Base-by-base conservation (phyloP, 495 filamentous ascomycete genomes). In the Lasiosphaeria hispida region DNA sequence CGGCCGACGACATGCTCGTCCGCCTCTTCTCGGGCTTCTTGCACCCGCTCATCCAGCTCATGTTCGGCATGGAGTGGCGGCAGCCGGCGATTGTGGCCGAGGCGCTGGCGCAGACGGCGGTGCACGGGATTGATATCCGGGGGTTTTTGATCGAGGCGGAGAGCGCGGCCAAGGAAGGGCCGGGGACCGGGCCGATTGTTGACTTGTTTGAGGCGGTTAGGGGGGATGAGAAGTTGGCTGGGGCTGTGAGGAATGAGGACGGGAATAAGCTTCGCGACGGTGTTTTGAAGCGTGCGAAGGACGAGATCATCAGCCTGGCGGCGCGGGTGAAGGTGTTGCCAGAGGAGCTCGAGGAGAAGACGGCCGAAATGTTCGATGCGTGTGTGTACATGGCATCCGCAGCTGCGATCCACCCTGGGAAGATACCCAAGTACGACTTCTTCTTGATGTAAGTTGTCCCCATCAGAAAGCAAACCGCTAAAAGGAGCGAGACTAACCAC, bases 41-140 rank as follows among this genome's bases (percentile, higher is more conserved):
- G 2, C 91, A 96, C 65, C 89, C 90, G 8, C 58, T 93, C 7
- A 96, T 96, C 61, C 90, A 96, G 61, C 79, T 96, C 10, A 89
- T 90, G 39, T 94, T 89, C 65, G 91, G 86, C 1, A 61, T 96
- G 14, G 90, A 96, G 61, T 95, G 90, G 73, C 62, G 80, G 1
- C 88, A 93, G 64, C 89, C 88, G 4, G 89, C 88, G 38, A 85
- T 96, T 40, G 77, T 96, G 14, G 88, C 91, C 1, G 85, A 94
- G 78, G 92, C 74, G 2, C 78, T 96, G 6, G 89, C 92, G 3
- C 85, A 93, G 74, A 75, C 87, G 8, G 83, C 86, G 3, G 80
- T 88, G 7, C 86, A 90, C 62, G 71, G 75, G 0, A 64, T 76
- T 39, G 80, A 79, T 66, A 66, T 87, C 0, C 71, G 68, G 6